phyloP scores from a whole-genome alignment of 345 rosid species.

The Populus tremula region DNA sequence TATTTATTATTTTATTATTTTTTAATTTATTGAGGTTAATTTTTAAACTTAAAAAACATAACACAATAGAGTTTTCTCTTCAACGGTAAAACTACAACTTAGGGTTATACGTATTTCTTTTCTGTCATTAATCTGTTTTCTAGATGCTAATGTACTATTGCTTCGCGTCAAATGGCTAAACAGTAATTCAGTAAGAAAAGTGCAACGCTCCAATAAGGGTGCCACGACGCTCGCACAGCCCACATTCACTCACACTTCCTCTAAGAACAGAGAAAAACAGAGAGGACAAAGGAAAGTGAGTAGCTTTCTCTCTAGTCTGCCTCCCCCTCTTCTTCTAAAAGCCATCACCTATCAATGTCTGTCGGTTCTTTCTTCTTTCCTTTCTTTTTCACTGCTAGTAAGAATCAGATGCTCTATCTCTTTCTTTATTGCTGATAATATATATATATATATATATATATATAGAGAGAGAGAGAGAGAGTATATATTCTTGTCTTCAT shows the following conservation, averaged over 20 bases:
- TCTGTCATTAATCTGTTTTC: too few species aligned
- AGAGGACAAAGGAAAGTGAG: background rate
- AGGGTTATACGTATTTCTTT: too few species aligned
- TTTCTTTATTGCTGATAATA: background rate
- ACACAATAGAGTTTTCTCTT: too few species aligned
- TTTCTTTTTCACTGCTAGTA: background rate
- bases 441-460: background rate
- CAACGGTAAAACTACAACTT: too few species aligned
- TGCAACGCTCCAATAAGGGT: background rate
- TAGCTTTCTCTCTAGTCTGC: slow-evolving; percentile 9
- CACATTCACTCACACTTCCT: background rate
- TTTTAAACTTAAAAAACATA: too few species aligned
- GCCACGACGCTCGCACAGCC: background rate
- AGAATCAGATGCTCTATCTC: slow-evolving; percentile 6
- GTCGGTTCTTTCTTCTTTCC: background rate
- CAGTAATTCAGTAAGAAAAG: background rate
- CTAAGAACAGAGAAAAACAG: background rate
- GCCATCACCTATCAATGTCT: background rate
- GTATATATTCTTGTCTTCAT: slow-evolving; percentile 1
- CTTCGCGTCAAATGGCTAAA: background rate
- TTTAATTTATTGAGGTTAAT: too few species aligned
- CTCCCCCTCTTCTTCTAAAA: slow-evolving; percentile 3
- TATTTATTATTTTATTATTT: too few species aligned
- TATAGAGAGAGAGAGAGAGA: too few species aligned
- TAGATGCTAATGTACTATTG: too few species aligned